Evolutionary conservation across 2,329 filamentous ascomycete species (phyloP).

Genomic region (Fusarium praegraminearum): DNA sequence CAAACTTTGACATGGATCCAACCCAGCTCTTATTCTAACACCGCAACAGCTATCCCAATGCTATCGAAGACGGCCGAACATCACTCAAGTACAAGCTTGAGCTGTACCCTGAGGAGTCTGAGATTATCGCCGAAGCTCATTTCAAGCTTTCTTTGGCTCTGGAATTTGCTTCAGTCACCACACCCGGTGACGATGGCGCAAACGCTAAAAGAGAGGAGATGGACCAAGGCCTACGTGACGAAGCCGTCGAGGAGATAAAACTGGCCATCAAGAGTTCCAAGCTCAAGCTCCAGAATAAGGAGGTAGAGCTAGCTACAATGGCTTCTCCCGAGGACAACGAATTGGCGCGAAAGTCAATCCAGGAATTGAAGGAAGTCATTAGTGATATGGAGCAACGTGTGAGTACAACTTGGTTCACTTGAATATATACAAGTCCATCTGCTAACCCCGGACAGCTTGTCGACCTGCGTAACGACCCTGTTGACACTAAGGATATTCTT

Average conservation of each 20-base stretch:
- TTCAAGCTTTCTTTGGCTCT: slow-evolving; percentile 96
- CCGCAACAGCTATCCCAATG: slow-evolving; percentile 75
- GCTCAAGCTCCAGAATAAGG: slow-evolving; percentile 76
- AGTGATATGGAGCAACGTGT: slow-evolving; percentile 82
- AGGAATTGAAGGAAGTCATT: slow-evolving; percentile 82
- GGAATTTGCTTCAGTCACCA: slow-evolving; percentile 88
- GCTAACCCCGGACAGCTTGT: slow-evolving; percentile 61
- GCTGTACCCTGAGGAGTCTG: slow-evolving; percentile 82
- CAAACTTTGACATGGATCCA: neutral
- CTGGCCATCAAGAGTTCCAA: slow-evolving; percentile 79
- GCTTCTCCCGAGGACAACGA: slow-evolving; percentile 76
- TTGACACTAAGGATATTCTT: slow-evolving; percentile 57
- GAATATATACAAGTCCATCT: neutral
- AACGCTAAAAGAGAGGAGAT: slow-evolving; percentile 64
- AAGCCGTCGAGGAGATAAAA: slow-evolving; percentile 78
- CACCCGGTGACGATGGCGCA: slow-evolving; percentile 62
- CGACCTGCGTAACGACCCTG: slow-evolving; percentile 72
- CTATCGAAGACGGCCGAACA: slow-evolving; percentile 84
- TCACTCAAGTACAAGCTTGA: slow-evolving; percentile 83
- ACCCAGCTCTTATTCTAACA: slow-evolving; percentile 11
- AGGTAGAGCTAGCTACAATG: slow-evolving; percentile 72
- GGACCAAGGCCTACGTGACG: slow-evolving; percentile 76
- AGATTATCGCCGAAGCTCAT: slow-evolving; percentile 91
- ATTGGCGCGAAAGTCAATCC: slow-evolving; percentile 69
- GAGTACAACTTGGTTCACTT: slow-evolving; percentile 49